Base-by-base conservation (phyloP, 148 eudicot species). In the Rhododendron vialii region DNA sequence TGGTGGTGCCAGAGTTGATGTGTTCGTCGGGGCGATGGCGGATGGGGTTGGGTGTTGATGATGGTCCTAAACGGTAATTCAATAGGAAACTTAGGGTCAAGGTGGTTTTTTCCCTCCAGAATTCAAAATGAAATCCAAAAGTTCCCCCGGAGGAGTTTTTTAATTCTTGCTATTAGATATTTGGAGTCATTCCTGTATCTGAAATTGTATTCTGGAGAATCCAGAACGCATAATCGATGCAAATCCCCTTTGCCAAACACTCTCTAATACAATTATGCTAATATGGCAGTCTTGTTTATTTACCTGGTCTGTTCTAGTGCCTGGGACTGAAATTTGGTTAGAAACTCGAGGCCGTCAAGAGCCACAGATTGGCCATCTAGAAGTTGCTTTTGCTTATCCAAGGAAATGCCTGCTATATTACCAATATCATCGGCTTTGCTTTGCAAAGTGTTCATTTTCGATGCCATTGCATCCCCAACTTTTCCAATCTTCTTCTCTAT, bases 281-380 rank as follows among this genome's bases (percentile, higher is more conserved):
- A 59, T 65, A 69, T 28, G 45, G 30, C 15, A 1, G 57, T 11
- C 75, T 26, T 20, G 30, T 48, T 36, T 71, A 0, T 18, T 26
- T 89, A 94, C 98, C 95, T 94, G 94, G 96, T 96, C 81, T 96
- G 96, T 86, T 91, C 93, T 51, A 96, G 92, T 71, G 95, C 95
- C 78, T 91, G 86, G 55, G 95, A 90, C 87, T 90, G 95, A 85
- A 90, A 90, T 28, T 82, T 88, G 77, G 92, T 92, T 69, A 94
- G 89, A 79, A 83, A 82, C 28, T 92, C 83, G 83, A 96, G 94
- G 53, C 98, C 96, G 5, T 96, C 92, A 41, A 95, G 88, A 80
- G 99, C 96, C 22, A 12, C 80, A 30, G 92, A 74, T 78, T 96
- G 98, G 7, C 92, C 92, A 81, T 90, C 93, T 80, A 95, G 92